Percentiles rank a stretch among this genome's conserved stretches.
Conservation (phyloP, 2,329 filamentous ascomycete genomes). For the Akanthomyces muscarius region DNA sequence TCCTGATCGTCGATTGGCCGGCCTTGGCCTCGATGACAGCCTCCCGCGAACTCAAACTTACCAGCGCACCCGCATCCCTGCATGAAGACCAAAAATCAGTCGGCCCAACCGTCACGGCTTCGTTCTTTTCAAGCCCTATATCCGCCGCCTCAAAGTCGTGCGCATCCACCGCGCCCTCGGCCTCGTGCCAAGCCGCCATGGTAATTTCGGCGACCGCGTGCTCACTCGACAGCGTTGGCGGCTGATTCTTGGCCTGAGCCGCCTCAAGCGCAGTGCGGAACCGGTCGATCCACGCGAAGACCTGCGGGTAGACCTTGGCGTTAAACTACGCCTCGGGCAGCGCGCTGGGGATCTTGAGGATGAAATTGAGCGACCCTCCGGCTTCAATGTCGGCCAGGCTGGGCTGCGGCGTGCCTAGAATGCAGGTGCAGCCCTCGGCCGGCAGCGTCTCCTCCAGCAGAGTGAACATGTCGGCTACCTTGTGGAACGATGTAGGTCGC, state of each 20-base stretch:
- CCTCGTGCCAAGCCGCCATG: conserved; percentile 43
- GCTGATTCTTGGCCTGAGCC: conserved; percentile 34
- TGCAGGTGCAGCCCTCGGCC: conserved; percentile 62
- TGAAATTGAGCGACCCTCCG: conserved; percentile 66
- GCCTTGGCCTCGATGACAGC: conserved; percentile 53
- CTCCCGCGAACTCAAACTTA: conserved; percentile 50
- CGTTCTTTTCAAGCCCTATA: conserved; percentile 48
- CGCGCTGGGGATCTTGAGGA: conserved; percentile 50
- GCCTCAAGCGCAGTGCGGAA: conserved; percentile 48
- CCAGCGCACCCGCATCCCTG: conserved; percentile 53
- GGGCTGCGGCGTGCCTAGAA: conserved; percentile 50
- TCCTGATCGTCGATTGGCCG: conserved; percentile 40
- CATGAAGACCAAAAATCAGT: conserved; percentile 58
- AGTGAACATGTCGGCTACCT: conserved; percentile 51
- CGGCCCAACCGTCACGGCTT: conserved; percentile 56
- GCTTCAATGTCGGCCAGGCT: conserved; percentile 65
- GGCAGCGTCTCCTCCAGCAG: conserved; percentile 60
- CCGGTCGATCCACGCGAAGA: conserved; percentile 61
- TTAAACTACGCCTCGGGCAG: conserved; percentile 52
- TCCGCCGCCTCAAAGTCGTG: conserved; percentile 44
- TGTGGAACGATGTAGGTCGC: conserved; percentile 52
- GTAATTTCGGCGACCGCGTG: conserved; percentile 49
- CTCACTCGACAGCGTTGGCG: conserved; percentile 45
- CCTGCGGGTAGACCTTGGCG: conserved; percentile 49
- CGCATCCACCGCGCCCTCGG: conserved; percentile 40